These are phyloP conservation scores for Aspergillus cejpii DNA, from an alignment of 2,329 filamentous ascomycete species.

Conservation along the genomic window DNA sequence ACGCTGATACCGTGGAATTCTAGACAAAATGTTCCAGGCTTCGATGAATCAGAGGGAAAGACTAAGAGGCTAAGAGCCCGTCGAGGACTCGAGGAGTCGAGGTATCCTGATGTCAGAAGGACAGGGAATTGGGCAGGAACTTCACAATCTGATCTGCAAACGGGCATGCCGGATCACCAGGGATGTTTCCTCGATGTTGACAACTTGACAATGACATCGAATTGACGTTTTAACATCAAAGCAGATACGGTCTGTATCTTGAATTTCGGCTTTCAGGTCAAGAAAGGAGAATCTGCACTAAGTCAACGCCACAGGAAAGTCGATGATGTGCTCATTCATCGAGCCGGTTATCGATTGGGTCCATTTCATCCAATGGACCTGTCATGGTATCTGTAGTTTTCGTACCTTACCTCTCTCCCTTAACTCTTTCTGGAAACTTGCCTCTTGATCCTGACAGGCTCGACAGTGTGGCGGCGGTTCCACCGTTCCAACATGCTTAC, in stretches of 20 bases:
- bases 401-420: conserved; percentile 7
- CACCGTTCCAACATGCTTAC: no score
- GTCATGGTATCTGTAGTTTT: conserved; percentile 4
- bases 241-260: background rate
- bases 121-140: background rate
- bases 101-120: background rate
- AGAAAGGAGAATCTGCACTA: no score
- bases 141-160: background rate
- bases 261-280: no score
- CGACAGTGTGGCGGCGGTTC: background rate
- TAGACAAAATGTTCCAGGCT: no score
- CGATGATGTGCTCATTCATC: background rate
- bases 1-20: background rate
- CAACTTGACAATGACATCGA: background rate
- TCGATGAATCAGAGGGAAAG: no score
- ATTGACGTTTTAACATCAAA: background rate
- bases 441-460: background rate
- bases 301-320: background rate
- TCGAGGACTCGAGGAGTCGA: background rate
- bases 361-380: conserved; percentile 5
- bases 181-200: background rate
- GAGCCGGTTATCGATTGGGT: no score
- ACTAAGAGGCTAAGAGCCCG: background rate
- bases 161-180: background rate
- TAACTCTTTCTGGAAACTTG: conserved; percentile 6